Evolutionary conservation across 345 rosid genomes (phyloP).

Genomic region (Eucalyptus sideroxylon): DNA sequence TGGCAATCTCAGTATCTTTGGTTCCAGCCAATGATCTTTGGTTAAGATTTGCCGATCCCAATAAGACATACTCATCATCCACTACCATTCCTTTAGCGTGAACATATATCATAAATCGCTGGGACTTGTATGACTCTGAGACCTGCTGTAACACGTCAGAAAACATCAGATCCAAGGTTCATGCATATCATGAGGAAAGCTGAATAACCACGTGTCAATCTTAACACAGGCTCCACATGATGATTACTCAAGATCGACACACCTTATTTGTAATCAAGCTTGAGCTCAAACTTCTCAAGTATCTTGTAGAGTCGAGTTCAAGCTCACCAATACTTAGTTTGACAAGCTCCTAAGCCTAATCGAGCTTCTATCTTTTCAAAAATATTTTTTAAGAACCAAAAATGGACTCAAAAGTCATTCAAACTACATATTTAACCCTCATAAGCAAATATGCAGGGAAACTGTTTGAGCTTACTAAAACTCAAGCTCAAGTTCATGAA

Average conservation of each 20-base stretch:
- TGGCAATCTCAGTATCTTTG: constrained; percentile 86
- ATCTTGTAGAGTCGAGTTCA: background rate
- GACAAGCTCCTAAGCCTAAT: background rate
- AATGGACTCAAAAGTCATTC: background rate
- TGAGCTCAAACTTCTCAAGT: background rate
- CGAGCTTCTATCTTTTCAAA: background rate
- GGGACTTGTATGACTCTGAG: constrained; percentile 23
- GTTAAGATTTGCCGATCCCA: constrained; percentile 94
- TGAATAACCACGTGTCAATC: background rate
- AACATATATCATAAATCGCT: constrained; percentile 85
- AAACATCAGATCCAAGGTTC: background rate
- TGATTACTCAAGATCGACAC: background rate
- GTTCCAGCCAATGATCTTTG: constrained; percentile 98
- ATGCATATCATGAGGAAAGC: background rate
- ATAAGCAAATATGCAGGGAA: background rate
- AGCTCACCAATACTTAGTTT: background rate
- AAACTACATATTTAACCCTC: background rate
- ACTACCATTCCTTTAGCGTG: constrained; percentile 95
- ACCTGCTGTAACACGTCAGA: constrained; percentile 12
- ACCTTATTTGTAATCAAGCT: background rate
- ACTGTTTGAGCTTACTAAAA: background rate
- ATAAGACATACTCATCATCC: constrained; percentile 76
- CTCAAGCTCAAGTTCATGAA: background rate
- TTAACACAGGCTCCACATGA: background rate
- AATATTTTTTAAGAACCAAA: background rate